phyloP scores from a whole-genome alignment of 495 filamentous ascomycete genomes.

The Chlorociboria aeruginascens region DNA sequence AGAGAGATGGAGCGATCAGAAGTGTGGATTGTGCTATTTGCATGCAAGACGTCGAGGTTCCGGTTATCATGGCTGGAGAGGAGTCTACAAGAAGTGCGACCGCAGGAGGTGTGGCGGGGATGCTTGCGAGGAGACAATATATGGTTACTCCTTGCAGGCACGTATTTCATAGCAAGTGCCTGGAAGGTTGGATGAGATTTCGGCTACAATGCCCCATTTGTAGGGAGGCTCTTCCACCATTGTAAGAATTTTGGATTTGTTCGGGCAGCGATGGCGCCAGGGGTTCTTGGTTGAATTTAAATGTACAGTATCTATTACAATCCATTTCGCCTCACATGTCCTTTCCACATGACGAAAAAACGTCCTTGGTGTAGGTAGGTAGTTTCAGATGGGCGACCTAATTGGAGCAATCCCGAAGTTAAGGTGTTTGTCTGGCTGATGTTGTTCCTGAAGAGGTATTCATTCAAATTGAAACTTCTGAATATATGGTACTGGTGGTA shows the following conservation, averaged over 20 bases:
- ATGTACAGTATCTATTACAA: background rate
- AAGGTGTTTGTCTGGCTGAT: no score
- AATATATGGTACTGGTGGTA: no score
- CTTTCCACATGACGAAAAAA: no score
- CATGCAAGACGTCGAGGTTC: constrained; percentile 80
- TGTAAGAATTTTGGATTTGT: constrained; percentile 33
- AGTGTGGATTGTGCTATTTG: constrained; percentile 89
- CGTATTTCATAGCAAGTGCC: constrained; percentile 85
- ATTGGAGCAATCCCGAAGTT: no score
- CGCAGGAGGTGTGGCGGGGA: constrained; percentile 47
- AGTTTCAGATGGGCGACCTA: no score
- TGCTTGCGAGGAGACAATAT: constrained; percentile 69
- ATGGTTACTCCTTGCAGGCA: constrained; percentile 98
- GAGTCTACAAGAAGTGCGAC: constrained; percentile 25
- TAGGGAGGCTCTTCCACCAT: constrained; percentile 73
- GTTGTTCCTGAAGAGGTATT: no score
- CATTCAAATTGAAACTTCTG: no score
- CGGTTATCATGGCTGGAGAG: constrained; percentile 52
- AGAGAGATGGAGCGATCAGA: constrained; percentile 33
- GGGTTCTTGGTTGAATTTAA: background rate
- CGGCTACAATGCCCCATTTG: constrained; percentile 92
- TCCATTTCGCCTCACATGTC: background rate
- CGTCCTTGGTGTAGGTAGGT: no score
- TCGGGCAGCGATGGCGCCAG: constrained; percentile 2
- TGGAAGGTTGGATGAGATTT: constrained; percentile 95